These are phyloP conservation scores for Cytospora leucostoma DNA, from an alignment of 2,329 filamentous ascomycete species.

Conservation along the genomic window DNA sequence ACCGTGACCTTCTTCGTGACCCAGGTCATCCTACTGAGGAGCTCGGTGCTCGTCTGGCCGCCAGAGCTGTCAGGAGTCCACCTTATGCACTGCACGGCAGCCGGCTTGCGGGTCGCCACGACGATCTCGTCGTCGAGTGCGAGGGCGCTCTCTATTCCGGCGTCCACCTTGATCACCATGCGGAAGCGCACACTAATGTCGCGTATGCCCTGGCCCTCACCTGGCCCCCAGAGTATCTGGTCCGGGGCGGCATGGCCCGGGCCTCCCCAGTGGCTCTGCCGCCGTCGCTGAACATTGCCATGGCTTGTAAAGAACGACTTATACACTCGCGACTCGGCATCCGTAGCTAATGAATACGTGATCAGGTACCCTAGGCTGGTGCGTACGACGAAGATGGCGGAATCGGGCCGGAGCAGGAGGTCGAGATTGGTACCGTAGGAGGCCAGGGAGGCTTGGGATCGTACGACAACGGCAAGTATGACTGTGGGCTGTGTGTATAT, in stretches of 20 bases:
- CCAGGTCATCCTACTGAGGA: conserved; percentile 85
- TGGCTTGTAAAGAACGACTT: conserved; percentile 75
- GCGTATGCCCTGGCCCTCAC: conserved; percentile 78
- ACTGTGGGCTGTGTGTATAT: conserved; percentile 70
- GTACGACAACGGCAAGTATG: conserved; percentile 79
- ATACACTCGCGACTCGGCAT: conserved; percentile 81
- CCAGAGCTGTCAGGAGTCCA: conserved; percentile 85
- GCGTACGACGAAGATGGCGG: conserved; percentile 87
- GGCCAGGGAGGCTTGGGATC: conserved; percentile 76
- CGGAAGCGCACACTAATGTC: conserved; percentile 91
- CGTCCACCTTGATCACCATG: conserved; percentile 98
- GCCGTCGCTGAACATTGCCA: conserved; percentile 62
- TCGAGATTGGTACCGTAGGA: conserved; percentile 85
- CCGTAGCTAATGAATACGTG: conserved; percentile 88
- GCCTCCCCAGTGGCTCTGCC: conserved; percentile 62
- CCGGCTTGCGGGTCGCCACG: conserved; percentile 86
- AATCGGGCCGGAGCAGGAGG: conserved; percentile 85
- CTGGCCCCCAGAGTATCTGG: conserved; percentile 70
- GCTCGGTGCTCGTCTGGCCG: conserved; percentile 85
- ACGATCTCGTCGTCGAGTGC: conserved; percentile 91
- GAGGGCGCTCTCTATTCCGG: conserved; percentile 83
- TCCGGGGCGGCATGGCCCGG: conserved; percentile 57
- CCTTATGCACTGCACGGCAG: conserved; percentile 93
- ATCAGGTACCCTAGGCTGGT: conserved; percentile 86
- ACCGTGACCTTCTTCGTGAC: conserved; percentile 76